Conservation (phyloP, 2,329 filamentous ascomycete species). For the Penicillium crustosum region DNA sequence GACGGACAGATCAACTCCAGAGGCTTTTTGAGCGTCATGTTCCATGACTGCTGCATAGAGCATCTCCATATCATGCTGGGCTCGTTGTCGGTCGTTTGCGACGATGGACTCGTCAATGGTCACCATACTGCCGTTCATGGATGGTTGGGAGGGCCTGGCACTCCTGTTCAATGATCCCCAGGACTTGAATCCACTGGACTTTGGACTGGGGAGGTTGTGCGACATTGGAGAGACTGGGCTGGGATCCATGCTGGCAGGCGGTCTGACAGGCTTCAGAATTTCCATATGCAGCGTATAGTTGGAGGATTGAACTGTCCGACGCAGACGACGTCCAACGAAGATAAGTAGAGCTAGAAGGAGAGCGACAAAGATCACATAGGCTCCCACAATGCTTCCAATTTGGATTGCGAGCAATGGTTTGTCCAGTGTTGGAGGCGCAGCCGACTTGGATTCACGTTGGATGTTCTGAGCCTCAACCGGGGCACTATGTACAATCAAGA, state of each 20-base stretch:
- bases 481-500: slow-evolving; percentile 45
- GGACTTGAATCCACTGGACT: slow-evolving; percentile 36
- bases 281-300: slow-evolving; percentile 56
- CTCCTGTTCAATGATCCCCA: slow-evolving; percentile 39
- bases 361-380: slow-evolving; percentile 76
- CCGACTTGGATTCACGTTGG: slow-evolving; percentile 46
- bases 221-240: slow-evolving; percentile 37
- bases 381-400: slow-evolving; percentile 78
- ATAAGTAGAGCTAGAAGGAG: slow-evolving; percentile 69
- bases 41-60: slow-evolving; percentile 92
- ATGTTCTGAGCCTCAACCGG: slow-evolving; percentile 37
- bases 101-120: slow-evolving; percentile 77
- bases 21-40: slow-evolving; percentile 63
- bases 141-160: slow-evolving; percentile 35
- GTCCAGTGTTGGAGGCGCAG: slow-evolving; percentile 51
- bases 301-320: slow-evolving; percentile 53
- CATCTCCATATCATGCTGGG: slow-evolving; percentile 80
- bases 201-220: slow-evolving; percentile 37
- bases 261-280: slow-evolving; percentile 52
- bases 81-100: slow-evolving; percentile 69
- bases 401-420: slow-evolving; percentile 71
- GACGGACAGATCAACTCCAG: slow-evolving; percentile 21
- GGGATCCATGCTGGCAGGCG: slow-evolving; percentile 31
- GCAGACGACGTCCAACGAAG: slow-evolving; percentile 58
- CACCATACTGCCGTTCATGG: slow-evolving; percentile 62